These are phyloP conservation scores for Sonneratia caseolaris DNA, from an alignment of 345 rosid species.

Conservation along the genomic window DNA sequence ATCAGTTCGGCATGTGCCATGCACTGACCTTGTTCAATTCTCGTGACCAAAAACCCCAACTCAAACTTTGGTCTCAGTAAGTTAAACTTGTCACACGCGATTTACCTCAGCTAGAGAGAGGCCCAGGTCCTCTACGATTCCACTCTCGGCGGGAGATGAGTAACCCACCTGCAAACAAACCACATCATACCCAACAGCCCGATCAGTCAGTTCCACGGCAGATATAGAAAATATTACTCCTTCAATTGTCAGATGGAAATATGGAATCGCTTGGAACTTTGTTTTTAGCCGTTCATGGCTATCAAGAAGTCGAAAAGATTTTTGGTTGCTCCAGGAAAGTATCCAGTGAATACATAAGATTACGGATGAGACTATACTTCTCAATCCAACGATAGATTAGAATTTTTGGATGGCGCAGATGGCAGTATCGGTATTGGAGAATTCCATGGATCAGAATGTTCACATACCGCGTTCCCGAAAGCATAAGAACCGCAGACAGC, in stretches of 20 bases:
- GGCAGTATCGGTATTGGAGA: too few species aligned
- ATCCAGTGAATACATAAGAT: background rate
- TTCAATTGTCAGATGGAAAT: too few species aligned
- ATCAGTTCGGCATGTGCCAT: background rate
- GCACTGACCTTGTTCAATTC: background rate
- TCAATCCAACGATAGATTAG: too few species aligned
- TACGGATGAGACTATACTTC: background rate
- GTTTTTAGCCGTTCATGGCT: too few species aligned
- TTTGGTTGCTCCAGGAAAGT: background rate
- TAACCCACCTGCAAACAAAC: conserved; percentile 26
- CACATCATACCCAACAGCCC: background rate
- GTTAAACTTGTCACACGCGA: background rate
- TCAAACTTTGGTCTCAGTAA: background rate
- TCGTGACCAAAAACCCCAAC: too few species aligned
- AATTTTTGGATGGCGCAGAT: too few species aligned
- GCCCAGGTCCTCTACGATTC: conserved; percentile 26
- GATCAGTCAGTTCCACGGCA: too few species aligned
- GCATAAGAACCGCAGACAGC: conserved; percentile 23
- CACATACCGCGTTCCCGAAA: conserved; percentile 26
- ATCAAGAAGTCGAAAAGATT: too few species aligned
- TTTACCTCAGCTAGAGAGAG: conserved; percentile 16
- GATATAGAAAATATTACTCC: too few species aligned
- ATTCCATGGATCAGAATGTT: background rate
- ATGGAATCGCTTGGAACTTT: too few species aligned
- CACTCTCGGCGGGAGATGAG: conserved; percentile 41